phyloP scores from a whole-genome alignment of 768 basidiomycete species.

The Hericium erinaceus region DNA sequence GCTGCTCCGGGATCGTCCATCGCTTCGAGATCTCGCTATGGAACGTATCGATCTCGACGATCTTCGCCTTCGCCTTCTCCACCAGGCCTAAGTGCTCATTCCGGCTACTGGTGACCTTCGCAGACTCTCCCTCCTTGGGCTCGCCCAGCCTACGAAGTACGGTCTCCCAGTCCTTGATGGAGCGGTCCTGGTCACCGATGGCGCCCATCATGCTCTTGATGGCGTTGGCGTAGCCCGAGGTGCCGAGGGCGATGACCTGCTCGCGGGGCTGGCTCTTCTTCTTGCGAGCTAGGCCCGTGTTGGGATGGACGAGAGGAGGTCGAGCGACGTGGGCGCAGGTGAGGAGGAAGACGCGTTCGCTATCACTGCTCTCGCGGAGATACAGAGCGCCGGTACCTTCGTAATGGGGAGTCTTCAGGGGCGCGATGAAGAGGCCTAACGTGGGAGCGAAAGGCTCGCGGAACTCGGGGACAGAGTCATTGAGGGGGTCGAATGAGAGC shows the following conservation, averaged over 20 bases:
- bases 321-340: conserved; percentile 30
- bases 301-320: conserved; percentile 22
- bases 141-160: conserved; percentile 17
- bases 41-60: conserved; percentile 18
- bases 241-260: conserved; percentile 4
- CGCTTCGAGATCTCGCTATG: conserved; percentile 21
- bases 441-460: conserved; percentile 28
- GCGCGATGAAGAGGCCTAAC: conserved; percentile 30
- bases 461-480: conserved; percentile 21
- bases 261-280: background rate
- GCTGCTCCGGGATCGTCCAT: conserved; percentile 15
- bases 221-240: conserved; percentile 6
- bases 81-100: conserved; percentile 16
- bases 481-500: conserved; percentile 20
- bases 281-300: conserved; percentile 13
- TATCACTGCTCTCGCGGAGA: conserved; percentile 19
- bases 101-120: conserved; percentile 9
- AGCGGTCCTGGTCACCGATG: conserved; percentile 1
- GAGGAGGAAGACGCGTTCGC: conserved; percentile 20
- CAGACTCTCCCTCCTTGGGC: conserved; percentile 15
- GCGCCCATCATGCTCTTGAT: conserved; percentile 4
- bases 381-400: conserved; percentile 31
- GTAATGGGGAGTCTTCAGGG: conserved; percentile 22
- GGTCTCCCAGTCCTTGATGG: conserved; percentile 15
- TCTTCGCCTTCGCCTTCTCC: conserved; percentile 15